A percentile compares a stretch with the other conserved stretches of the same genome.
Evolutionary conservation across 805 yeast species (phyloP).

Genomic region (Candida andamanensis): DNA sequence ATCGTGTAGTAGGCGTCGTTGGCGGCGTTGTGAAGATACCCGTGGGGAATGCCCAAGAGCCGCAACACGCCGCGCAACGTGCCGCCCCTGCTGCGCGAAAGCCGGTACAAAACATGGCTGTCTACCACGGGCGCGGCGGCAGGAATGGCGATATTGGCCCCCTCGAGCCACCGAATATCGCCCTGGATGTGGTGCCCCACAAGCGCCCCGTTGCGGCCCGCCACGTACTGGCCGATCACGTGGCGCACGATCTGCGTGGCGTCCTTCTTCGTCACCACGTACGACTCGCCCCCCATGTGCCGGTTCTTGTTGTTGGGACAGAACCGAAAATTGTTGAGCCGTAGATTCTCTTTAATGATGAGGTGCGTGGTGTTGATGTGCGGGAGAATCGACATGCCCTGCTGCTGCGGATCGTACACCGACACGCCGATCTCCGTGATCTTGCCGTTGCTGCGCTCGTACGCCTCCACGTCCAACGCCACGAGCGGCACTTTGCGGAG

Average conservation of each 20-base stretch:
- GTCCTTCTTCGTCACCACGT: conserved; percentile 31
- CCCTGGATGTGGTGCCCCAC: conserved; percentile 59
- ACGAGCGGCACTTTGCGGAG: conserved; percentile 30
- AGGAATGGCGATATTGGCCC: conserved; percentile 46
- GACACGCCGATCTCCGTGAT: conserved; percentile 59
- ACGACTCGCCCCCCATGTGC: conserved; percentile 48
- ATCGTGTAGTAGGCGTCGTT: conserved; percentile 67
- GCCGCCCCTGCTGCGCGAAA: conserved; percentile 37
- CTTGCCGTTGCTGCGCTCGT: conserved; percentile 36
- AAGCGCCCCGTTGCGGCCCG: conserved; percentile 24
- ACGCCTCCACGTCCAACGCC: conserved; percentile 56
- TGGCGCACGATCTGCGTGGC: conserved; percentile 36
- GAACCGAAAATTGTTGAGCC: conserved; percentile 41
- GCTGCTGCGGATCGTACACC: conserved; percentile 49
- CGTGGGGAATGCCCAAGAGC: conserved; percentile 48
- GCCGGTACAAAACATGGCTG: conserved; percentile 42
- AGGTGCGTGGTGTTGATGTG: conserved; percentile 37
- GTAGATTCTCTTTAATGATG: conserved; percentile 40
- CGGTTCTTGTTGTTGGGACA: conserved; percentile 52
- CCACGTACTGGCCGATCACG: conserved; percentile 41
- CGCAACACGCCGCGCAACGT: conserved; percentile 44
- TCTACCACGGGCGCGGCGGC: conserved; percentile 31
- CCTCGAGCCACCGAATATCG: conserved; percentile 48
- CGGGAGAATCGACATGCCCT: conserved; percentile 34
- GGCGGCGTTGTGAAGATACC: conserved; percentile 64